Base-by-base conservation (phyloP, 139 green algal species). In the Tetradesmus obliquus region DNA sequence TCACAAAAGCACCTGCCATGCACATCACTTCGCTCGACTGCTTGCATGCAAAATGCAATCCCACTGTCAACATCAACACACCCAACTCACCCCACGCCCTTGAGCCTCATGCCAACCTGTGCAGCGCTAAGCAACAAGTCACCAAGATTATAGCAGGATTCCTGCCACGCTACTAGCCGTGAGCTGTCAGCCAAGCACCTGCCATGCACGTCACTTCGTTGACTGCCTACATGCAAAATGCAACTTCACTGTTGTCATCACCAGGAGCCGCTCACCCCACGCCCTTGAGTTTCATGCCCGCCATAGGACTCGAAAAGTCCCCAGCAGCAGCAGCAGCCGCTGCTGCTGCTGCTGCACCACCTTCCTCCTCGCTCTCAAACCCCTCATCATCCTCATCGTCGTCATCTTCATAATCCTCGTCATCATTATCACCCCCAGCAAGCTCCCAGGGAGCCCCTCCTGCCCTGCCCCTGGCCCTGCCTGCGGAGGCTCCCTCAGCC, bases 321-420 rank as follows among this genome's bases (percentile, higher is more conserved):
- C 32, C 72, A 71, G 20, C 87, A 58, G 22, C 58, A 13, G 3
- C 57, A 19, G 15, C 71, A 22, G 53, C 54, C 17, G 45, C 53
- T 17, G 62, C 62, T 72, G 62, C 62, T 72, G 62, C 62, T 22
- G 32, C 72, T 20, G 17, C 88, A 12, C 80, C 76, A 8, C 55
- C 24, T 22, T 85, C 87, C 51, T 84, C 87, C n/a, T 91, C 87
- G 76, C 10, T 76, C 1, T 91, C 92, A 45, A 87, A 89, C 1
- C 91, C 91, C 13, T 90, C 88, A 0, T 93, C 91, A 1, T 93
- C 85, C 53, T 94, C 93, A 19, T 58, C 84, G 62, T 76, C 66
- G 15, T 76, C 66, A 6, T 76, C 66, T 10, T 24, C 66, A 4
- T 83, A 51, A 0, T 93, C 91, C 0, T 93, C 85, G 32, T 94